Base-by-base conservation (phyloP, 495 filamentous ascomycete species). In the Platismatia glauca region DNA sequence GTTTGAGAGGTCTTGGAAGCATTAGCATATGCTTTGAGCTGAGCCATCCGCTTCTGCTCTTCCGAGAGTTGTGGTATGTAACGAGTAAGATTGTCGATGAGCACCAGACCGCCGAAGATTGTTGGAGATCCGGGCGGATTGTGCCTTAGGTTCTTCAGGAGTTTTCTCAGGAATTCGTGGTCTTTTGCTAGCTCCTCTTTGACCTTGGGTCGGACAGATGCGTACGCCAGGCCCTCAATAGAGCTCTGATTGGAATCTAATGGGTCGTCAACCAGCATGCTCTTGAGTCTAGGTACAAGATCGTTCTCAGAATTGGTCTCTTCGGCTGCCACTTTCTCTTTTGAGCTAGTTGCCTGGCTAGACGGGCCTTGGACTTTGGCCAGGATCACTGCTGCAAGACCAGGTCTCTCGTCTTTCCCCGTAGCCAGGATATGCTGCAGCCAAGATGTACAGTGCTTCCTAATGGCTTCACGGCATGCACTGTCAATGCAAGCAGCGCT, bases 1-100 rank as follows among this genome's bases (percentile, higher is more conserved):
- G 83, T 77, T 27, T 83, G 75, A 4, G 77, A 64, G 13, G 83
- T 81, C 60, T 86, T 84, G 7, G 84, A 83, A 12, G 90, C 86
- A 68, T 95, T 89, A 27, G 94, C 92, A 69, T 97, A 97, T 4
- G 90, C 86, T 75, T 95, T 97, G 34, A 97, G 82, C 68, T 99
- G 86, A 3, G 81, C 79, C 71, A 99, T 87, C 61, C 88, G 87
- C 76, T 92, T 94, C 71, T 97, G 87, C 70, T 97, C 94, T 67
- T 96, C 93, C 15, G 90, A 86, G 24, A 90, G 76, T n/a, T 75
- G 73, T 18, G 91, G 91, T 50, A 83, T 81, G 68, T 95, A 97
- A 15, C 81, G 76, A 44, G 90, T 95, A 46, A 99, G 77, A 70
- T 97, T 95, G 48, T 81, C 70, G 55, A 97, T 75, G 27, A 96